phyloP scores from a whole-genome alignment of 257 asterid species.

The Paraleonurus japonicus region DNA sequence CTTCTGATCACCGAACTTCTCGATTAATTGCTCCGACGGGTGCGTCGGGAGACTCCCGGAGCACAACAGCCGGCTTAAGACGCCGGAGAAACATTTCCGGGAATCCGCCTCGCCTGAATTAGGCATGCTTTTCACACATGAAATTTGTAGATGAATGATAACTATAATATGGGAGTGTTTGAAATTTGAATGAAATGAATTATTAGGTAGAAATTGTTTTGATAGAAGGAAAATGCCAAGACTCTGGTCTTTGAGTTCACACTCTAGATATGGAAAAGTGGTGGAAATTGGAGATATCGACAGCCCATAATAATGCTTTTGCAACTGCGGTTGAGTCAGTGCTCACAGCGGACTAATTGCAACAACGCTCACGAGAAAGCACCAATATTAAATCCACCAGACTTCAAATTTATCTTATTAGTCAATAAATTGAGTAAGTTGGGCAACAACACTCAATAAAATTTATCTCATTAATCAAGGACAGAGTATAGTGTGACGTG shows the following conservation, averaged over 20 bases:
- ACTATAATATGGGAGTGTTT: not conserved
- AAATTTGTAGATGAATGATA: not conserved
- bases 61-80: slow-evolving; percentile 36
- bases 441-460: too few species aligned
- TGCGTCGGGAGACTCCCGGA: slow-evolving; percentile 51
- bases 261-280: not conserved
- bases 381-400: too few species aligned
- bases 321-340: not conserved
- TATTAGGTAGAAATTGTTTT: not conserved
- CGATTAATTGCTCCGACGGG: slow-evolving; percentile 41
- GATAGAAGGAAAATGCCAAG: not conserved
- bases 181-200: slow-evolving; percentile 21
- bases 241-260: slow-evolving; percentile 25
- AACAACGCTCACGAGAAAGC: not conserved
- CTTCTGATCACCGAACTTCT: slow-evolving; percentile 1
- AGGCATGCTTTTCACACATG: slow-evolving; percentile 22
- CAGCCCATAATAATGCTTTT: not conserved
- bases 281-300: not conserved
- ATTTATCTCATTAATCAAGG: too few species aligned
- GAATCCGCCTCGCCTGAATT: slow-evolving; percentile 23
- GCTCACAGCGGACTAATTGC: not conserved
- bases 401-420: too few species aligned
- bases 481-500: too few species aligned
- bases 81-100: slow-evolving; percentile 35
- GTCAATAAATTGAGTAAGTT: not conserved